A percentile compares a stretch with the other conserved stretches of the same genome.
Evolutionary conservation across 495 filamentous ascomycete species (phyloP).

Genomic region (Penicillium egyptiacum): DNA sequence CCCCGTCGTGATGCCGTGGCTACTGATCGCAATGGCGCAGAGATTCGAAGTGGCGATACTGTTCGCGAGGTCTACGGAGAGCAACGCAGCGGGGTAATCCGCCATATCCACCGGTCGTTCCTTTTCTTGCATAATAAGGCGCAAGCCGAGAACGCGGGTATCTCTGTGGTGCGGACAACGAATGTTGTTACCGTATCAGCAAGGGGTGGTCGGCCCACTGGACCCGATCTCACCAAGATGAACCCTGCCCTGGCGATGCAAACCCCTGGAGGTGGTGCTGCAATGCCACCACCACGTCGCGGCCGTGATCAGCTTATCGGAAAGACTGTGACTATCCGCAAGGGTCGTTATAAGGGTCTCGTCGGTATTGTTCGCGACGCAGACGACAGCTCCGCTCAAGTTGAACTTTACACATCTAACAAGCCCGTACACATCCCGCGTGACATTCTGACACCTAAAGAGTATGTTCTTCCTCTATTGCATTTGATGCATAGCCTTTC

Average conservation of each 20-base stretch:
- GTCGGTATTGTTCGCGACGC: constrained; percentile 95
- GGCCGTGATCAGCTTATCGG: constrained; percentile 85
- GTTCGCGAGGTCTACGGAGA: constrained; percentile 90
- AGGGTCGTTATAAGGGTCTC: constrained; percentile 86
- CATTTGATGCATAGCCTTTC: background rate
- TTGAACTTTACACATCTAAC: constrained; percentile 89
- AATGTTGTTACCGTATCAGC: constrained; percentile 87
- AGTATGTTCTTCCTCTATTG: constrained; percentile 49
- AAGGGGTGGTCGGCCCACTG: constrained; percentile 73
- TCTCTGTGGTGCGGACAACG: constrained; percentile 82
- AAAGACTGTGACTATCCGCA: constrained; percentile 82
- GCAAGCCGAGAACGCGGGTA: constrained; percentile 83
- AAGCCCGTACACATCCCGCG: constrained; percentile 82
- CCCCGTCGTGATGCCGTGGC: constrained; percentile 80
- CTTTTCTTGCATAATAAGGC: constrained; percentile 83
- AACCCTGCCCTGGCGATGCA: constrained; percentile 78
- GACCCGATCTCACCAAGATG: constrained; percentile 85
- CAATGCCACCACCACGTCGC: constrained; percentile 74
- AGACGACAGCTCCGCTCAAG: constrained; percentile 75
- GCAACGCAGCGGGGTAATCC: constrained; percentile 77
- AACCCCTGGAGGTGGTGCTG: constrained; percentile 38
- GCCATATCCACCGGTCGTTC: constrained; percentile 87
- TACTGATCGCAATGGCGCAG: constrained; percentile 88
- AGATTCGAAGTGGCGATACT: constrained; percentile 87
- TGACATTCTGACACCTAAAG: constrained; percentile 74